Evolutionary conservation across 2,329 filamentous ascomycete genomes (phyloP).

Genomic region (Talaromyces sp.): DNA sequence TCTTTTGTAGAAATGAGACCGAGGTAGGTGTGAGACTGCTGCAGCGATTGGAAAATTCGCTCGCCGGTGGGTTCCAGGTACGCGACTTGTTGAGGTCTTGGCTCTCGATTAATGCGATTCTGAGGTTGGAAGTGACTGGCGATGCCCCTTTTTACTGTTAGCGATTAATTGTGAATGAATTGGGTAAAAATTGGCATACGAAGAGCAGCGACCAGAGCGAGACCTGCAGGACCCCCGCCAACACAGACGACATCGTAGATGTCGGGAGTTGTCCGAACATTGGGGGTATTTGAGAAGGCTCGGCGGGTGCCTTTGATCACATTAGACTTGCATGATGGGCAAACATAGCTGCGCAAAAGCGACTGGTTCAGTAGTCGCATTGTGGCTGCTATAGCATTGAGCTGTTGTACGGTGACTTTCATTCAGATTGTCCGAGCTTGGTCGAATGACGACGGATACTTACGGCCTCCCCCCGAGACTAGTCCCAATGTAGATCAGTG

Average conservation of each 20-base stretch:
- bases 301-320: slow-evolving; percentile 25
- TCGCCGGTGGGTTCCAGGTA: slow-evolving; percentile 62
- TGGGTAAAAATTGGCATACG: slow-evolving; percentile 51
- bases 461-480: background rate
- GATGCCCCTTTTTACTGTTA: slow-evolving; percentile 62
- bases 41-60: slow-evolving; percentile 86
- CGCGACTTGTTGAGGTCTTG: slow-evolving; percentile 73
- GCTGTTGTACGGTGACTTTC: background rate
- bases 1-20: slow-evolving; percentile 73
- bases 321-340: slow-evolving; percentile 38
- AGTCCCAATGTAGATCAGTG: background rate
- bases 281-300: slow-evolving; percentile 34
- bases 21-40: slow-evolving; percentile 90
- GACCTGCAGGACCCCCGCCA: slow-evolving; percentile 81
- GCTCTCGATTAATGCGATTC: slow-evolving; percentile 83
- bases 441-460: slow-evolving; percentile 1
- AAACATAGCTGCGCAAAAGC: slow-evolving; percentile 38
- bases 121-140: slow-evolving; percentile 69
- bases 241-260: slow-evolving; percentile 93
- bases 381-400: background rate
- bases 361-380: slow-evolving; percentile 37
- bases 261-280: slow-evolving; percentile 52
- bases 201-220: slow-evolving; percentile 75
- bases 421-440: background rate
- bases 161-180: background rate